Evolutionary conservation across 441 rosid genomes (phyloP).

Genomic region (Cnidoscolus chayamansa): DNA sequence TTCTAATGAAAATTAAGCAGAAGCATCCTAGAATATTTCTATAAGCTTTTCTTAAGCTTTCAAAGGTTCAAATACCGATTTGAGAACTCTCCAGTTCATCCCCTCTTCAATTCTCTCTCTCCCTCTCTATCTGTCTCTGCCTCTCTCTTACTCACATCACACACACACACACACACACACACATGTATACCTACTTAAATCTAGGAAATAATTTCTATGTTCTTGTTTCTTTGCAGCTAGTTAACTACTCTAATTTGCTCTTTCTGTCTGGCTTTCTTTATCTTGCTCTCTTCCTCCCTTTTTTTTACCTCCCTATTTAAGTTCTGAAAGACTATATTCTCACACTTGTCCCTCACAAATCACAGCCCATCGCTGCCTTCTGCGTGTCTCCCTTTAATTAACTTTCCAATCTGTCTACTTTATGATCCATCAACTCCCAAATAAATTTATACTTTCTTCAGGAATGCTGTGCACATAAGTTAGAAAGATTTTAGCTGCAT

Average conservation of each 20-base stretch:
- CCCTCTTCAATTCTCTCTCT: neutral
- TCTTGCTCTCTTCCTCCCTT: neutral
- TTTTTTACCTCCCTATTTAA: constrained; percentile 2
- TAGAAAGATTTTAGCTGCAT: constrained; percentile 20
- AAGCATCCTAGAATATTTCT: neutral
- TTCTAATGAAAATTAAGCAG: neutral
- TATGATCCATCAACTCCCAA: neutral
- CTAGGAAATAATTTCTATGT: constrained; percentile 13
- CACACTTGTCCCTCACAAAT: neutral
- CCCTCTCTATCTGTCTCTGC: neutral
- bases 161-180: neutral
- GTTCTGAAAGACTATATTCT: constrained; percentile 3
- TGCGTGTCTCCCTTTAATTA: constrained; percentile 18
- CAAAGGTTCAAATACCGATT: neutral
- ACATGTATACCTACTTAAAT: neutral
- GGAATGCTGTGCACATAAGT: neutral
- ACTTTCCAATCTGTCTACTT: constrained; percentile 19
- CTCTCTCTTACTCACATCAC: neutral
- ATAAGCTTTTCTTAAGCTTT: neutral
- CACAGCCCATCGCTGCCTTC: constrained; percentile 8
- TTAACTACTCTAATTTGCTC: neutral
- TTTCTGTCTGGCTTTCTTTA: neutral
- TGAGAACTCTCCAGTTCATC: neutral
- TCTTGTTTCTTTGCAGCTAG: neutral
- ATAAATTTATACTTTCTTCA: too few relatives aligned